phyloP scores from a whole-genome alignment of 2,329 filamentous ascomycete genomes.

The Nemania sp. region DNA sequence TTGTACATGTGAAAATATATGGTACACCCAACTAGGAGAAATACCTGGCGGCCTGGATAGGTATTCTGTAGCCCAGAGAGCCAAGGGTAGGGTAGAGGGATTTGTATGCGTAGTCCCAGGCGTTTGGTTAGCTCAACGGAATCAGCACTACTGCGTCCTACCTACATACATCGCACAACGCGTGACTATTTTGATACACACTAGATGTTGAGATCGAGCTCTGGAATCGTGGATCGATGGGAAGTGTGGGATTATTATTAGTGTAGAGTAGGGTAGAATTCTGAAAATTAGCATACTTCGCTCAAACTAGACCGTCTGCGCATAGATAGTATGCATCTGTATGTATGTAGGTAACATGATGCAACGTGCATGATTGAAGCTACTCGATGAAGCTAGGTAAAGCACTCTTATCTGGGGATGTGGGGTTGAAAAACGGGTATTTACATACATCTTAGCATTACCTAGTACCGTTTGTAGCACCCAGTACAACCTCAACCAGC shows the following conservation, averaged over 20 bases:
- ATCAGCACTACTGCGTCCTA: too few species aligned
- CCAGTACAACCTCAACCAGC: neutral
- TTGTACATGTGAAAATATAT: conserved; percentile 3
- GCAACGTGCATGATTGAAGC: conserved; percentile 20
- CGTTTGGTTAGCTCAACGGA: neutral
- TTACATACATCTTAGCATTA: neutral
- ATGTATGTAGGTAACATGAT: conserved; percentile 11
- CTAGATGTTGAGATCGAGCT: neutral
- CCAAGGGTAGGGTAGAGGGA: neutral
- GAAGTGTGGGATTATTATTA: neutral
- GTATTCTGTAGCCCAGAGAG: too few species aligned
- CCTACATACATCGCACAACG: neutral
- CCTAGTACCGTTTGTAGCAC: neutral
- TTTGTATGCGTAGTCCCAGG: neutral
- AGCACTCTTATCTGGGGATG: conserved; percentile 28
- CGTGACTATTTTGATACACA: neutral
- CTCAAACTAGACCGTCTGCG: neutral
- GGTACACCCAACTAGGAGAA: neutral
- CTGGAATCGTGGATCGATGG: neutral
- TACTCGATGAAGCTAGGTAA: too few species aligned
- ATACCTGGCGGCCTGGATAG: too few species aligned
- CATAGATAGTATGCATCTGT: neutral
- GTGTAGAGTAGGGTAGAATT: neutral
- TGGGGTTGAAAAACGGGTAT: conserved; percentile 11
- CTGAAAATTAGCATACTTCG: neutral